These are phyloP conservation scores for Maudiozyma barnettii DNA, from an alignment of 805 yeast species.

Conservation along the genomic window DNA sequence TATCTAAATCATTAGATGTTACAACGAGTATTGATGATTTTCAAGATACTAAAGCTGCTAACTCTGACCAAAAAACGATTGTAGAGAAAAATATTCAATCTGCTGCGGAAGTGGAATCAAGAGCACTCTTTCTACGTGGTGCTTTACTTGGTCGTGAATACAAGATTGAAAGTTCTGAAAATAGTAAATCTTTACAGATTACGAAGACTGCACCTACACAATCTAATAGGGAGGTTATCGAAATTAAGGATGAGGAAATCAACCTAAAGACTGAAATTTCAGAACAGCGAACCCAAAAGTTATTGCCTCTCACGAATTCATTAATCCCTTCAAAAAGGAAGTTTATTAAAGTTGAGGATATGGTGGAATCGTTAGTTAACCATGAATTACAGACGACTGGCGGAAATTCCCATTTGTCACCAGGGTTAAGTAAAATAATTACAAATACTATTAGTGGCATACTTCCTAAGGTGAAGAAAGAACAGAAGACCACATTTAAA, in stretches of 20 bases:
- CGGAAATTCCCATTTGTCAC: conserved; percentile 8
- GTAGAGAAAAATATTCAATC: neutral
- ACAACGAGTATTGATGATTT: neutral
- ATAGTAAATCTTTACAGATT: neutral
- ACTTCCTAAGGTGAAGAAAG: conserved; percentile 14
- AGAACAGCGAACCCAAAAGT: neutral
- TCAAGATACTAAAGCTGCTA: neutral
- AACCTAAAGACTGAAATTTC: neutral
- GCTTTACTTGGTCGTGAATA: neutral
- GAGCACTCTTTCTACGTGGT: neutral
- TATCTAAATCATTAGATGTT: neutral
- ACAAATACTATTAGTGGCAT: conserved; percentile 19
- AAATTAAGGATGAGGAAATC: conserved; percentile 3
- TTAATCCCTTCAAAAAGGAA: neutral
- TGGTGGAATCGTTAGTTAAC: conserved; percentile 17
- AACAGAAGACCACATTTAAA: conserved; percentile 6
- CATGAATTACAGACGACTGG: conserved; percentile 13
- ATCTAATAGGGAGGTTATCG: conserved; percentile 1
- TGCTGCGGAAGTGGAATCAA: neutral
- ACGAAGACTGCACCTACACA: neutral
- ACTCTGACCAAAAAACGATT: too few species aligned
- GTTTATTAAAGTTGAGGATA: conserved; percentile 10
- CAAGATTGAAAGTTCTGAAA: neutral
- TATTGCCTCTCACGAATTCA: neutral
- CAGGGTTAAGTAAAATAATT: conserved; percentile 13